phyloP scores from a whole-genome alignment of 2,329 filamentous ascomycete species.

The Aurifilum marmelostoma region DNA sequence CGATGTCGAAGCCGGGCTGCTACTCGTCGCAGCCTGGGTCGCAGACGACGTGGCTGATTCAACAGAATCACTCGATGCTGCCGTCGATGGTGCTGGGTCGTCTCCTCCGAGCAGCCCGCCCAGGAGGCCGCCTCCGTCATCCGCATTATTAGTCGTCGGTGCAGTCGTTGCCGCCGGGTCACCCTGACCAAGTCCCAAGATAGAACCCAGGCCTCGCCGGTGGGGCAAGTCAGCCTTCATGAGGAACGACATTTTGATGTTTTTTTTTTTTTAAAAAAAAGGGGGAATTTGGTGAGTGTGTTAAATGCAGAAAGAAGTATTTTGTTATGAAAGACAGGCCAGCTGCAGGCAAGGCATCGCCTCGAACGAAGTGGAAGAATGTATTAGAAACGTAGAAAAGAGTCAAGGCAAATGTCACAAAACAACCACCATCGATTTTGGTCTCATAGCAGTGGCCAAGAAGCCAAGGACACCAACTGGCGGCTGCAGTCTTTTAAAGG shows the following conservation, averaged over 20 bases:
- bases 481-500: constrained; percentile 11
- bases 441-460: background rate
- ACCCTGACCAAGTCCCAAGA: background rate
- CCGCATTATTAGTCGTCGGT: background rate
- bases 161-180: background rate
- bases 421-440: background rate
- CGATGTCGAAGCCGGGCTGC: background rate
- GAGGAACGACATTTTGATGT: background rate
- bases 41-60: background rate
- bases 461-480: background rate
- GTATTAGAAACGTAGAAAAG: background rate
- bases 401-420: background rate
- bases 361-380: constrained; percentile 3
- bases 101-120: constrained; percentile 6
- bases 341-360: constrained; percentile 17
- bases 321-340: constrained; percentile 17
- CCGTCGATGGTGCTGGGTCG: background rate
- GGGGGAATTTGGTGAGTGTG: background rate
- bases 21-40: background rate
- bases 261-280: background rate
- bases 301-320: background rate
- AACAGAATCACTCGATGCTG: background rate
- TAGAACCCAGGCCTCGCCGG: background rate
- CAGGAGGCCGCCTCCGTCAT: constrained; percentile 19
- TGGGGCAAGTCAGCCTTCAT: background rate